Evolutionary conservation across 1,284 basidiomycete genomes (phyloP), one percentile per base, ranked within the genome.

Genomic region (Coniferiporia sulphurascens): DNA sequence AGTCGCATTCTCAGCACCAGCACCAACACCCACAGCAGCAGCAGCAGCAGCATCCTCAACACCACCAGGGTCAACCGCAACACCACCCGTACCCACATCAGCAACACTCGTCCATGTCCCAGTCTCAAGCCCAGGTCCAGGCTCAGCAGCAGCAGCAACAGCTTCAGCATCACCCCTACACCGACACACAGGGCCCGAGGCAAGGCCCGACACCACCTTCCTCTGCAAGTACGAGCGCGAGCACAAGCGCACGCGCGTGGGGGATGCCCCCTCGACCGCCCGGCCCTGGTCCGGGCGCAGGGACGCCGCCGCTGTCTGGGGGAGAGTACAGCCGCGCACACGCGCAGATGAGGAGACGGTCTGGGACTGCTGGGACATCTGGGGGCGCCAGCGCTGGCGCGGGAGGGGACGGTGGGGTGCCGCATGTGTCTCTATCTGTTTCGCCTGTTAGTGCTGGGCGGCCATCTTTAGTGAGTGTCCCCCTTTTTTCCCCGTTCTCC

Each of bases 1-100:
- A 27, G 27, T 27, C 27, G 27, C 27, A 27, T 27, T 27, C 27
- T 27, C 27, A 27, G 27, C 27, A 27, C 27, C 27, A 27, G 5
- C 27, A 27, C 5, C 27, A 27, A 27, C 27, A 27, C 5, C 27
- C 19, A 21, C 65, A 66, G 34, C 66, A 67, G 22, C 68, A 67
- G 21, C 71, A 65, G 59, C 71, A 72, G 51, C 64, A 66, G 7
- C 71, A 65, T 17, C 57, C 35, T 13, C 63, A 60, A 13, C 63
- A 51, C 21, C 65, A 64, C 43, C 64, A 66, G 19, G 61, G 27
- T 27, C 48, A 43, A 34, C 48, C n/a, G 12, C 54, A 63, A 19
- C 41, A 22, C 15, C 61, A 48, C 58, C 48, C 32, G 38, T 48
- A 53, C 19, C 21, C 21, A 15, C 56, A n/a, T n/a, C n/a, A n/a